Evolutionary conservation across 495 filamentous ascomycete genomes (phyloP).

Genomic region (Hypoxylon trugodes): DNA sequence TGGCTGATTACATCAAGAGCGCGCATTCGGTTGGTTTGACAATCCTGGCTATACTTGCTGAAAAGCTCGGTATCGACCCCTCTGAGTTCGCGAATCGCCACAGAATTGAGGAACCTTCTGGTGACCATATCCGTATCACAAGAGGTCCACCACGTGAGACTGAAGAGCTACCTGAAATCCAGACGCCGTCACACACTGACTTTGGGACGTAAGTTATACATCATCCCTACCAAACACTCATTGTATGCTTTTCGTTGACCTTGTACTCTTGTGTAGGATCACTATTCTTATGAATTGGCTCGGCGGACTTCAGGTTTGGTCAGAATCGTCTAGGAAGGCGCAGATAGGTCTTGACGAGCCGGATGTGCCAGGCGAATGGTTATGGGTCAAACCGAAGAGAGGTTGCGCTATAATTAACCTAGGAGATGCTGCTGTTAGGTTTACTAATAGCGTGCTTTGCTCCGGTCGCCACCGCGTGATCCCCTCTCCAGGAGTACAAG

Average conservation of each 20-base stretch:
- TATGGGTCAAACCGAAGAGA: constrained; percentile 65
- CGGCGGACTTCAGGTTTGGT: constrained; percentile 66
- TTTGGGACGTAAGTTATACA: constrained; percentile 56
- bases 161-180: constrained; percentile 43
- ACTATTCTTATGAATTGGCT: constrained; percentile 69
- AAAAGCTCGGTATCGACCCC: constrained; percentile 58
- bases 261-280: constrained; percentile 41
- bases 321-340: constrained; percentile 47
- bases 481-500: constrained; percentile 63
- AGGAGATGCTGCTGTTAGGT: constrained; percentile 71
- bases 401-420: constrained; percentile 71
- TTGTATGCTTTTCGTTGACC: constrained; percentile 49
- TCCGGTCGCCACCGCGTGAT: constrained; percentile 72
- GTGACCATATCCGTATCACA: constrained; percentile 67
- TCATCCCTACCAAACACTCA: no score
- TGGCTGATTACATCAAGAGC: constrained; percentile 57
- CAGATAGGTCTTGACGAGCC: constrained; percentile 28
- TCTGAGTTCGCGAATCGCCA: constrained; percentile 59
- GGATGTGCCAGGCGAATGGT: constrained; percentile 59
- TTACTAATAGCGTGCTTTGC: constrained; percentile 67
- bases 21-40: constrained; percentile 60
- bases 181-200: constrained; percentile 48
- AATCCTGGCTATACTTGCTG: constrained; percentile 60
- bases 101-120: constrained; percentile 56
- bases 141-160: constrained; percentile 38